Evolutionary conservation across 257 asterid genomes (phyloP), one percentile per base, ranked within the genome.

Genomic region (Paulownia fortunei): DNA sequence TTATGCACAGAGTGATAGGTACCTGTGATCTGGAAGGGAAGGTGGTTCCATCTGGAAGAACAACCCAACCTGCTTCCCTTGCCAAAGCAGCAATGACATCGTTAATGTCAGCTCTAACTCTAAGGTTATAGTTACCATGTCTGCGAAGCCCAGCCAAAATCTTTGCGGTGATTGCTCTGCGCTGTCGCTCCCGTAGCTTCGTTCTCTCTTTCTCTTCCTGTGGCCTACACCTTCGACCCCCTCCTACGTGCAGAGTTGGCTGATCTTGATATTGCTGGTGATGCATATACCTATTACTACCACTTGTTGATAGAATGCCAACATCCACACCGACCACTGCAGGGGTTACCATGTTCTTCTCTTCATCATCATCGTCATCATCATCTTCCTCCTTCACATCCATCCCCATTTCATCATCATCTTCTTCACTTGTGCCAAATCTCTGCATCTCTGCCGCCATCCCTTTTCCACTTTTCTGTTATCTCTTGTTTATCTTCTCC

Each of bases 41-140:
- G 64, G 99, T 95, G 79, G 99, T 95, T 63, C 99, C 99, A 88
- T 95, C 99, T n/a, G 98, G 98, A 83, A 91, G 97, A 87, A 93
- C 99, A 76, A 91, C 97, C 98, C 97, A 95, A 44, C 99, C 99
- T 23, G 99, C 98, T 89, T 95, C 99, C 92, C 97, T 87, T 61
- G 99, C 99, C 92, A 95, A 88, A 81, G 99, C 97, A 80, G 97
- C 91, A 73, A 95, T 91, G 55, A 95, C 99, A 76, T 95, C 99
- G 80, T 95, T 95, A 82, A 95, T 95, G 80, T 95, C 99, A 51
- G 99, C 98, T 81, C 99, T 89, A 77, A 91, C 97, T 88, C 98
- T 91, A 82, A 95, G 99, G 79, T 95, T 95, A 80, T 93, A 95
- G 86, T 93, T 95, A 26, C 99, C 99, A 47, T 95, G 97, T 88